phyloP scores from a whole-genome alignment of 768 basidiomycete species.

The Tylopilus balloui region DNA sequence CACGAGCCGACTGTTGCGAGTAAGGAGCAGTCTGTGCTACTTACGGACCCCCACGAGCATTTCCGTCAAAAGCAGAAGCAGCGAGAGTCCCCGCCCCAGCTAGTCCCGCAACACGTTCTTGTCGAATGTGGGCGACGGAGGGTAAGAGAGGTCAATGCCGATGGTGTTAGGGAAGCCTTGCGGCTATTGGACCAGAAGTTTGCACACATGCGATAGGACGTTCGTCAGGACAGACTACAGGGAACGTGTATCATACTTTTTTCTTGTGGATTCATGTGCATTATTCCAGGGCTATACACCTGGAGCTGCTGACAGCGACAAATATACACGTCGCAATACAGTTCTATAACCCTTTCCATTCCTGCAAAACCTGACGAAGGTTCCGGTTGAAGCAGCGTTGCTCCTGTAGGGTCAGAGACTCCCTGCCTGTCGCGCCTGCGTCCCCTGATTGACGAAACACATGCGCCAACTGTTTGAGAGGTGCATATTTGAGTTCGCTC shows the following conservation, averaged over 20 bases:
- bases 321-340: not conserved
- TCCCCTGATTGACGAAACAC: constrained; percentile 39
- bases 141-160: constrained; percentile 64
- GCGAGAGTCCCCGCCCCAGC: constrained; percentile 42
- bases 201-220: constrained; percentile 33
- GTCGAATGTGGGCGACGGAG: constrained; percentile 57
- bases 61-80: constrained; percentile 44
- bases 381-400: constrained; percentile 37
- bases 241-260: not conserved
- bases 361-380: constrained; percentile 29
- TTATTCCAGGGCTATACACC: constrained; percentile 1
- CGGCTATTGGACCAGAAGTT: constrained; percentile 68
- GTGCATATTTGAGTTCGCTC: constrained; percentile 37
- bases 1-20: constrained; percentile 6
- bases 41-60: constrained; percentile 52
- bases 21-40: constrained; percentile 39
- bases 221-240: not conserved
- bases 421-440: constrained; percentile 10
- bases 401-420: constrained; percentile 28
- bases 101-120: constrained; percentile 59
- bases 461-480: constrained; percentile 43
- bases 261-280: not conserved
- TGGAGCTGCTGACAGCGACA: not conserved
- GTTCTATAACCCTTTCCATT: constrained; percentile 20
- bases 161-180: constrained; percentile 71